Percentiles rank a stretch among this genome's conserved stretches.
Conservation (phyloP, 768 basidiomycete species). For the Lactifluus hygrophoroides region DNA sequence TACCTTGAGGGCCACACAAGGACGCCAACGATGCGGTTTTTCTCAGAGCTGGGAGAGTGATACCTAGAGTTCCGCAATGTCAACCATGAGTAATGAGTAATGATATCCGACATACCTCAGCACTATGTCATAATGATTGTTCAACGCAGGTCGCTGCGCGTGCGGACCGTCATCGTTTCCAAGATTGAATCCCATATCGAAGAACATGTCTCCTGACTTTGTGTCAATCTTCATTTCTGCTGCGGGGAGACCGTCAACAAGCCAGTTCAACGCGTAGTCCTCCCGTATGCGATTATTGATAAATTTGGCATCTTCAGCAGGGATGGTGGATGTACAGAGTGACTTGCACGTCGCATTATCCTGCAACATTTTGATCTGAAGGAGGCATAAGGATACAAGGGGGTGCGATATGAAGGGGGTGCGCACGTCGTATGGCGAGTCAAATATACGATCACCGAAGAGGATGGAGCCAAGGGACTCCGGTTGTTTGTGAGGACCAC, state of each 20-base stretch:
- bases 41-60: conserved; percentile 57
- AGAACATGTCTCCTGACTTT: conserved; percentile 77
- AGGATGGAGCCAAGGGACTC: conserved; percentile 89
- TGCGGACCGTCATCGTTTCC: conserved; percentile 56
- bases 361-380: conserved; percentile 72
- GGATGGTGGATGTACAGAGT: conserved; percentile 58
- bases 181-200: conserved; percentile 92
- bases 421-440: conserved; percentile 79
- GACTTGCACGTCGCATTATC: conserved; percentile 67
- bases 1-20: conserved; percentile 69
- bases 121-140: conserved; percentile 91
- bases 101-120: conserved; percentile 40
- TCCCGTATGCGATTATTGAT: conserved; percentile 88
- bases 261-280: conserved; percentile 91
- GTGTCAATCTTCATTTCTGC: conserved; percentile 85
- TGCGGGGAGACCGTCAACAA: conserved; percentile 88
- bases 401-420: neutral
- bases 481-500: conserved; percentile 63
- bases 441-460: conserved; percentile 94
- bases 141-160: conserved; percentile 56
- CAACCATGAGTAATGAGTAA: neutral
- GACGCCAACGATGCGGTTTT: conserved; percentile 88
- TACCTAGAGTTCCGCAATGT: conserved; percentile 44
- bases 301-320: conserved; percentile 71
- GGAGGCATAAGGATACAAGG: conserved; percentile 9